Conservation (phyloP, 2,329 filamentous ascomycete species). For the Cladosporium oxysporum region DNA sequence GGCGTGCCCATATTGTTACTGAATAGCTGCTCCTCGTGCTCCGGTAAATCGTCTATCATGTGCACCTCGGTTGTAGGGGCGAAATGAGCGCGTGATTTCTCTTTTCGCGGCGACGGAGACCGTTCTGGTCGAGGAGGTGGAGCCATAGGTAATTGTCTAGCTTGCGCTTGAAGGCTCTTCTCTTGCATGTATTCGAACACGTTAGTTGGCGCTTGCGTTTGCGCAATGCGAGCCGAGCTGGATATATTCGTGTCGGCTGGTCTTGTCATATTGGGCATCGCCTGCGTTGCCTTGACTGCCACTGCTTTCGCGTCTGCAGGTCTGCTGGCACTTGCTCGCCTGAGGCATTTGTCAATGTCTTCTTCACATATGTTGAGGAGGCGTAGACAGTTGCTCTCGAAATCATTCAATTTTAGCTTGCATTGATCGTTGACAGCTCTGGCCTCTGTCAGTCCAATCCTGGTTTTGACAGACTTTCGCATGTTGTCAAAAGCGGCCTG, state of each 20-base stretch:
- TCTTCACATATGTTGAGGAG: constrained; percentile 28
- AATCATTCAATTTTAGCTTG: constrained; percentile 26
- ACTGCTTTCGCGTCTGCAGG: constrained; percentile 21
- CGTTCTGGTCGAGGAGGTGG: constrained; percentile 13
- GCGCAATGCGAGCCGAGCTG: constrained; percentile 36
- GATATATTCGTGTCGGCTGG: constrained; percentile 20
- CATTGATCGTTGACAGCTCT: constrained; percentile 30
- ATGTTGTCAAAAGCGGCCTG: constrained; percentile 21
- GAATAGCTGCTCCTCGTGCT: constrained; percentile 33
- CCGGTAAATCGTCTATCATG: constrained; percentile 18
- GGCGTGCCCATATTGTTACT: constrained; percentile 42
- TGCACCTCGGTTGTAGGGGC: constrained; percentile 9
- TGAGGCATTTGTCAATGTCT: constrained; percentile 25
- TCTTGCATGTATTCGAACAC: constrained; percentile 15
- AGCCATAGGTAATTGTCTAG: constrained; percentile 14
- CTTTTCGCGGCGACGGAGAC: background rate
- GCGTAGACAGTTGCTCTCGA: constrained; percentile 32
- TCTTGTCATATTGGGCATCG: constrained; percentile 11
- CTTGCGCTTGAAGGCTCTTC: background rate
- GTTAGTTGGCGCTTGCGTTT: constrained; percentile 27
- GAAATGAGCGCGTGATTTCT: constrained; percentile 1
- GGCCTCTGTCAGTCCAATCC: constrained; percentile 25
- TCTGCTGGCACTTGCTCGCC: constrained; percentile 21
- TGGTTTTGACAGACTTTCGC: constrained; percentile 27
- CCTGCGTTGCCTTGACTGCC: constrained; percentile 35